Evolutionary conservation across 2,329 filamentous ascomycete genomes (phyloP), one percentile per base, ranked within the genome.

Genomic region (Grosmannia serpens): DNA sequence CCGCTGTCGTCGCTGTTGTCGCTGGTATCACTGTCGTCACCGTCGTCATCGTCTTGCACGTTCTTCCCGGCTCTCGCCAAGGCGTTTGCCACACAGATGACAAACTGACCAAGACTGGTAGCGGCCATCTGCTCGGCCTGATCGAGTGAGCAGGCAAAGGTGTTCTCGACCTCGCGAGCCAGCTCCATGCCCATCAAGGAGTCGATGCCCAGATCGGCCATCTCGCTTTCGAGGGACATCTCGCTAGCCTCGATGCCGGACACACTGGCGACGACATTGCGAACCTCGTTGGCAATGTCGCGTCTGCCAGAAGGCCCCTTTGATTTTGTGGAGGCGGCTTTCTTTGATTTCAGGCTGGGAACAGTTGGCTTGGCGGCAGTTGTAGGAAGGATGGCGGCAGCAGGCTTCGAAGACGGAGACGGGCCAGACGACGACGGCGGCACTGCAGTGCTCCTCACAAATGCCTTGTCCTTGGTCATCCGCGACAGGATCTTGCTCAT

Each of bases 131-230:
- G 44, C 15, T 60, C 60, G 17, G 9, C 55, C 7, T 53, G 8
- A 35, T 29, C 24, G 7, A 62, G 54, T 50, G 56, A 67, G 55
- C 66, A 67, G 4, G 70, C 67, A 59, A 79, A 76, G 0, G 62
- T 62, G 1, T 58, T 56, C 52, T 76, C 71, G 3, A 77, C 61
- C 56, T 79, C 77, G 1, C 68, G 67, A 0, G 66, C 70, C 54
- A 79, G 61, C 62, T 80, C 77, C 73, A 77, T 78, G 0, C 69
- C 74, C 70, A 77, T 74, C 0, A 80, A 67, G 0, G 77, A 80
- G 64, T 80, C 77, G 35, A 79, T 76, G 1, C 77, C 77, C 3
- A 78, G 58, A 46, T 77, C 73, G 8, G 67, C 69, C n/a, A 78
- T 67, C 20, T 68, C 61, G 8, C 65, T 64, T 22, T 72, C 68